Evolutionary conservation across 192 early-diverging fungal species (phyloP).

Genomic region (Entrophospora sp.): DNA sequence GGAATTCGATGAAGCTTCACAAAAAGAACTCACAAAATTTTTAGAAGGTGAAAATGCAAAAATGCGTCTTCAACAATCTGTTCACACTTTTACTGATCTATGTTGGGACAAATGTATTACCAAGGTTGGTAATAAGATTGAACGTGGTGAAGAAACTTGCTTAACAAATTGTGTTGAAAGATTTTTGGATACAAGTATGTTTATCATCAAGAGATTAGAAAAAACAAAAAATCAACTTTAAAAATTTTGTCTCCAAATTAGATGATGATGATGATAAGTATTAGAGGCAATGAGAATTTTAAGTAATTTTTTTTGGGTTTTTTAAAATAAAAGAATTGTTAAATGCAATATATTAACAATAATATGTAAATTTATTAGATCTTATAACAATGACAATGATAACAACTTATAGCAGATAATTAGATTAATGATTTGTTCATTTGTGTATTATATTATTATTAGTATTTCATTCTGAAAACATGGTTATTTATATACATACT

Average conservation of each 20-base stretch:
- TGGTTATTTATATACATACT: too few species aligned
- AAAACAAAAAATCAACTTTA: slow-evolving; percentile 14
- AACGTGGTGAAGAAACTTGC: slow-evolving; percentile 43
- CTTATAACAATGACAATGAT: too few species aligned
- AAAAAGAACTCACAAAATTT: slow-evolving; percentile 46
- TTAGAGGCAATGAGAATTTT: too few species aligned
- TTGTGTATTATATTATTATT: too few species aligned
- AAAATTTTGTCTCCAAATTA: neutral
- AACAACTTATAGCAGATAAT: too few species aligned
- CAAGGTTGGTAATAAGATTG: slow-evolving; percentile 41
- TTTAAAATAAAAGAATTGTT: too few species aligned
- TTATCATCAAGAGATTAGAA: slow-evolving; percentile 41
- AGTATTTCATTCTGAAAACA: too few species aligned
- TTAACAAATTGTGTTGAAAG: slow-evolving; percentile 51
- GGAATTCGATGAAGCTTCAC: slow-evolving; percentile 41
- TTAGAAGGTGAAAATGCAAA: slow-evolving; percentile 51
- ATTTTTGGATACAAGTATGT: slow-evolving; percentile 47
- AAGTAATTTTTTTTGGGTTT: too few species aligned
- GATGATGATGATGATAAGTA: too few species aligned
- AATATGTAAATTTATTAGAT: too few species aligned
- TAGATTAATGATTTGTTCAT: too few species aligned
- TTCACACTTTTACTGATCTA: slow-evolving; percentile 52
- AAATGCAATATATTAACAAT: too few species aligned
- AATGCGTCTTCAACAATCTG: slow-evolving; percentile 44
- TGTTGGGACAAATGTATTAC: slow-evolving; percentile 65